Conservation (phyloP, 441 rosid species). For the Daphne laureola region DNA sequence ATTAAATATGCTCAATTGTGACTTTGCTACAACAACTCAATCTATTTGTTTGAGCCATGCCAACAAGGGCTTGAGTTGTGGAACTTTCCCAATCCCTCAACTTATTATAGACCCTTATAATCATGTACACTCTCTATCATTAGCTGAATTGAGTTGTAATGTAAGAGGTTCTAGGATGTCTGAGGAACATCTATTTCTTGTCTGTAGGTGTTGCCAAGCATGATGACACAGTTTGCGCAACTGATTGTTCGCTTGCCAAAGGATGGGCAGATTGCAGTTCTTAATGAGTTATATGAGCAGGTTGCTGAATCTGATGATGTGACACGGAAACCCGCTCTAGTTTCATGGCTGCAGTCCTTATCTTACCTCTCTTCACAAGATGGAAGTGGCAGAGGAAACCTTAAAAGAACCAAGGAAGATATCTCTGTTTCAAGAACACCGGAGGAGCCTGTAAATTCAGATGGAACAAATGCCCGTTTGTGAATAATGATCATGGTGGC, state of each 20-base stretch:
- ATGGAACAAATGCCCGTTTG: conserved; percentile 40
- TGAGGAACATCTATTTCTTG: conserved; percentile 8
- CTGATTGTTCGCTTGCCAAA: conserved; percentile 49
- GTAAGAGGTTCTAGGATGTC: neutral
- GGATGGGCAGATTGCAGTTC: conserved; percentile 62
- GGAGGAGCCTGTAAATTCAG: conserved; percentile 20
- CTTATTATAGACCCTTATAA: too few species aligned
- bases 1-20: too few species aligned
- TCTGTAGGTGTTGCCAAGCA: conserved; percentile 53
- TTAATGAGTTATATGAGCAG: conserved; percentile 57
- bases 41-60: too few species aligned
- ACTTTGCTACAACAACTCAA: too few species aligned
- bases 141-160: too few species aligned
- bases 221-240: conserved; percentile 73
- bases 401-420: conserved; percentile 19
- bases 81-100: too few species aligned
- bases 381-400: conserved; percentile 17
- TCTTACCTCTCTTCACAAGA: conserved; percentile 60
- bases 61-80: too few species aligned
- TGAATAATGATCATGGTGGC: conserved; percentile 28
- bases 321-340: conserved; percentile 74
- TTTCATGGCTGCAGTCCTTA: conserved; percentile 91
- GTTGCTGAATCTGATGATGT: conserved; percentile 94
- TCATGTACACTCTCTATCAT: too few species aligned
- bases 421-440: conserved; percentile 15